phyloP scores from a whole-genome alignment of 192 early-diverging fungal species.

The Coemansia sp. region DNA sequence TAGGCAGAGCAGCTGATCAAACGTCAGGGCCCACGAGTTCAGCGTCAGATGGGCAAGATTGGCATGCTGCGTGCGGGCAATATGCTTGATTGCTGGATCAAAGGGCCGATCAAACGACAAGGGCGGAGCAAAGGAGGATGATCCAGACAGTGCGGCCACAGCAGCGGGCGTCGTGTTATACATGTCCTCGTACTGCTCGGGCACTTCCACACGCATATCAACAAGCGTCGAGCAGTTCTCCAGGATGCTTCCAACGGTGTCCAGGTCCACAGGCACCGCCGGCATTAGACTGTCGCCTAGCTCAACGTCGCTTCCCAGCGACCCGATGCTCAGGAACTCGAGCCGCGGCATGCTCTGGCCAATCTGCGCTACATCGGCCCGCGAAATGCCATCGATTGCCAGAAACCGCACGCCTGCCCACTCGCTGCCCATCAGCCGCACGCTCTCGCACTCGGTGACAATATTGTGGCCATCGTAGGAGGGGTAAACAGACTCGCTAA shows the following conservation, averaged over 20 bases:
- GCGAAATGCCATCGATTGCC: constrained; percentile 21
- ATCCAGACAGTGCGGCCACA: neutral
- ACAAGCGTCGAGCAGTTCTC: constrained; percentile 9
- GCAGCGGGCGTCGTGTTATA: constrained; percentile 17
- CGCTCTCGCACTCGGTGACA: neutral
- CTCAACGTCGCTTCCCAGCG: constrained; percentile 19
- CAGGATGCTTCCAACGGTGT: neutral
- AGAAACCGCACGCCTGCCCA: constrained; percentile 14
- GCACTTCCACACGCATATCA: constrained; percentile 27
- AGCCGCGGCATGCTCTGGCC: constrained; percentile 11
- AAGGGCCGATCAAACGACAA: constrained; percentile 16
- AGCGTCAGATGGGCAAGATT: constrained; percentile 18
- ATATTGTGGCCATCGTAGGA: constrained; percentile 8
- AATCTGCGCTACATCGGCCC: constrained; percentile 11
- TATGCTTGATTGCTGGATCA: neutral
- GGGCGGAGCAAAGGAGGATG: neutral
- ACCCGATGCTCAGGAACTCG: constrained; percentile 25
- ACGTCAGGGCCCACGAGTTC: constrained; percentile 38
- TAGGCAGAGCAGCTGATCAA: constrained; percentile 25
- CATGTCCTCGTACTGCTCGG: constrained; percentile 30
- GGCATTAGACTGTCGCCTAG: constrained; percentile 10
- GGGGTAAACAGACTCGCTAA: constrained; percentile 22
- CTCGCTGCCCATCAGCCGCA: constrained; percentile 8
- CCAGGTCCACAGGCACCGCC: constrained; percentile 7
- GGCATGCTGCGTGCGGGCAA: neutral